phyloP scores from a whole-genome alignment of 495 filamentous ascomycete species.

The Elasticomyces elasticus region DNA sequence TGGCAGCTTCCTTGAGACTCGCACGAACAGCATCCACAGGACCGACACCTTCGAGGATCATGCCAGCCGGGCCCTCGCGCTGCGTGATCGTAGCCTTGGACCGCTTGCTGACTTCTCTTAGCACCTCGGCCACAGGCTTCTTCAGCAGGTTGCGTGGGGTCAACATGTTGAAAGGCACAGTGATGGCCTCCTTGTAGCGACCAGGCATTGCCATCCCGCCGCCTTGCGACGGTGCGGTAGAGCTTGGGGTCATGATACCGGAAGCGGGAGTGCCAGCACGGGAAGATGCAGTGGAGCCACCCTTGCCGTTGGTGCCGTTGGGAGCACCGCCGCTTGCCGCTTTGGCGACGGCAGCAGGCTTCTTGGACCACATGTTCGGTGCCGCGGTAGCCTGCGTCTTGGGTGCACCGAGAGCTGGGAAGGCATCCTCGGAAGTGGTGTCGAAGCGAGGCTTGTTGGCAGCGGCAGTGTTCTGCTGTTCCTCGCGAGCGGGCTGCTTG shows the following conservation, averaged over 20 bases:
- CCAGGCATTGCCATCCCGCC: slow-evolving; percentile 21
- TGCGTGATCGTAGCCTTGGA: slow-evolving; percentile 79
- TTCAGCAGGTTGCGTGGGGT: slow-evolving; percentile 65
- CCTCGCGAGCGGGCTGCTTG: slow-evolving; percentile 47
- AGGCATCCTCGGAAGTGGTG: slow-evolving; percentile 76
- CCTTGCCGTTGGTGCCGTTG: slow-evolving; percentile 37
- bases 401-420: slow-evolving; percentile 72
- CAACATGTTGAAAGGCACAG: slow-evolving; percentile 65
- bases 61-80: slow-evolving; percentile 50
- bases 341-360: slow-evolving; percentile 46
- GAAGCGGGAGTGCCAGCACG: slow-evolving; percentile 50
- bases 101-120: slow-evolving; percentile 77
- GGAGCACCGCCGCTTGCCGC: slow-evolving; percentile 36
- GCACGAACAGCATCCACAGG: slow-evolving; percentile 65
- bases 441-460: slow-evolving; percentile 48
- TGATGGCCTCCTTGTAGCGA: slow-evolving; percentile 45
- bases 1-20: slow-evolving; percentile 75
- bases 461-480: slow-evolving; percentile 13
- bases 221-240: slow-evolving; percentile 30
- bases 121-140: slow-evolving; percentile 67
- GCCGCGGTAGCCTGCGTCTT: slow-evolving; percentile 47
- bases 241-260: slow-evolving; percentile 47
- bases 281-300: slow-evolving; percentile 35
- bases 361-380: slow-evolving; percentile 60
- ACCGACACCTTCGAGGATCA: slow-evolving; percentile 74